These are phyloP conservation scores for Epichloe brachyelytri DNA, from an alignment of 2,329 filamentous ascomycete genomes.

Conservation along the genomic window DNA sequence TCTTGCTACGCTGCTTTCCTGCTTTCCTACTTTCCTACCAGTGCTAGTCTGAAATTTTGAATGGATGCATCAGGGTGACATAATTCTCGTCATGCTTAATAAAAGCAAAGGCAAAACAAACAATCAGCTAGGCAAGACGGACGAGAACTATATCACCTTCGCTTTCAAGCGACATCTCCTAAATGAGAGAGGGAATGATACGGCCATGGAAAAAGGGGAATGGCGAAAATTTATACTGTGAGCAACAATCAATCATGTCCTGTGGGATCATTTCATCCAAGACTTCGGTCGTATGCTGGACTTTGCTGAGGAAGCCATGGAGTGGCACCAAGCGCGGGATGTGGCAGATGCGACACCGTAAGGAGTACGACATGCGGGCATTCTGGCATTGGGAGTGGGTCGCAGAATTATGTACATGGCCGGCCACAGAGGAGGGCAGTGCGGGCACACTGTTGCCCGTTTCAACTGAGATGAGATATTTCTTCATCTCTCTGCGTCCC, in stretches of 20 bases:
- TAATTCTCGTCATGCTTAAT: no score
- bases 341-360: no score
- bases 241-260: not conserved
- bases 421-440: not conserved
- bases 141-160: not conserved
- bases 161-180: not conserved
- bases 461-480: no score
- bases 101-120: not conserved
- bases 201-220: no score
- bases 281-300: not conserved
- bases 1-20: not conserved
- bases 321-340: no score
- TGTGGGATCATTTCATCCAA: not conserved
- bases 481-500: not conserved
- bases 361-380: not conserved
- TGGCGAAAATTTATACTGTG: no score
- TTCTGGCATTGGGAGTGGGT: not conserved
- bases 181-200: no score
- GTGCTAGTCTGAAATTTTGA: no score
- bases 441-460: no score
- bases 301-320: not conserved
- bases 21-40: no score
- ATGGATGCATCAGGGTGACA: no score
- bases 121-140: no score
- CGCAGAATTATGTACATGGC: not conserved